phyloP scores from a whole-genome alignment of 441 rosid species.

The Isatis lusitanica region DNA sequence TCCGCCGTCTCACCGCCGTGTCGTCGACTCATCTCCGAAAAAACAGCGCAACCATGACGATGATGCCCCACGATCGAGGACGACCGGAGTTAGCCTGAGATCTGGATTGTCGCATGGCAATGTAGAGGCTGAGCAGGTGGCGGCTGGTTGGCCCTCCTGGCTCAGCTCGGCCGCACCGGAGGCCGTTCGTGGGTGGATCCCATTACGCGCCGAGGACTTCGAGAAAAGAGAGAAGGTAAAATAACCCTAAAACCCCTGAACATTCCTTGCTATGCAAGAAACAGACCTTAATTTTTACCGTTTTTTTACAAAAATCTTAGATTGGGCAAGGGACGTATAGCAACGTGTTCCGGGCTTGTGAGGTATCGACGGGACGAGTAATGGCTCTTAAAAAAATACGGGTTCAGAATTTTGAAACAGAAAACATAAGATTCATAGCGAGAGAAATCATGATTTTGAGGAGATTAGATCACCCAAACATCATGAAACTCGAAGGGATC shows the following conservation, averaged over 20 bases:
- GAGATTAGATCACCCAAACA: constrained; percentile 86
- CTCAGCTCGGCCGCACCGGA: constrained; percentile 75
- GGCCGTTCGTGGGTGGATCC: constrained; percentile 86
- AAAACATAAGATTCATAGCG: constrained; percentile 89
- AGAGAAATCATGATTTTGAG: constrained; percentile 85
- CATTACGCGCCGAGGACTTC: constrained; percentile 68
- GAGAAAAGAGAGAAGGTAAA: constrained; percentile 88
- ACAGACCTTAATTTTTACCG: background rate
- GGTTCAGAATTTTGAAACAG: constrained; percentile 80
- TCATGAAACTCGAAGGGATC: constrained; percentile 79
- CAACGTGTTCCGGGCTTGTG: constrained; percentile 82
- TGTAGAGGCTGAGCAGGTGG: constrained; percentile 72
- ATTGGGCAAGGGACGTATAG: constrained; percentile 98
- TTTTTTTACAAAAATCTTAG: constrained; percentile 32
- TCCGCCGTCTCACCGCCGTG: constrained; percentile 40
- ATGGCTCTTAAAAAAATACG: constrained; percentile 87
- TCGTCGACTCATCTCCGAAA: constrained; percentile 36
- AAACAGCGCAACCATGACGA: constrained; percentile 18
- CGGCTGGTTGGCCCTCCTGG: constrained; percentile 97
- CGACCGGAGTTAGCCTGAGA: constrained; percentile 48
- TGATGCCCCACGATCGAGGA: constrained; percentile 40
- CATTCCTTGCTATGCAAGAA: constrained; percentile 19
- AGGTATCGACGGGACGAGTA: constrained; percentile 73
- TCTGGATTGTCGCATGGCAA: constrained; percentile 48
- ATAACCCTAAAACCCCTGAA: background rate